Evolutionary conservation across 495 filamentous ascomycete genomes (phyloP).

Genomic region (Penicillium fimorum): DNA sequence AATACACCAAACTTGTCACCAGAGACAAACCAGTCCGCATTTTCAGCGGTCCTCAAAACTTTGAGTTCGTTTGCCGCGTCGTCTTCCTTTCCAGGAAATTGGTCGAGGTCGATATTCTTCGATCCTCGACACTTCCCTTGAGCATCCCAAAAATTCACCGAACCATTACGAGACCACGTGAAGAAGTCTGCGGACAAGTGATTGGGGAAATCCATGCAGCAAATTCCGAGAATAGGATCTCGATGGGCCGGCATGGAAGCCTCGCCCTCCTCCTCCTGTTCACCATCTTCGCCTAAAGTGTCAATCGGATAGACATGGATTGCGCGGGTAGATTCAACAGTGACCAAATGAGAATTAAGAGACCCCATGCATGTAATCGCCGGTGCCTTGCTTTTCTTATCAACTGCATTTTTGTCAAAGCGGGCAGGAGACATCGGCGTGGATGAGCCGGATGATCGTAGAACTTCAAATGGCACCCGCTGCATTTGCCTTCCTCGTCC

Average conservation of each 20-base stretch:
- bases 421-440: constrained; percentile 29
- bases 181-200: constrained; percentile 67
- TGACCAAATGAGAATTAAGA: constrained; percentile 65
- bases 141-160: constrained; percentile 75
- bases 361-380: constrained; percentile 66
- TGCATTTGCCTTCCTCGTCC: constrained; percentile 47
- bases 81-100: constrained; percentile 54
- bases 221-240: constrained; percentile 75
- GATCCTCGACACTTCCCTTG: constrained; percentile 65
- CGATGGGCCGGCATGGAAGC: constrained; percentile 64
- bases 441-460: constrained; percentile 26
- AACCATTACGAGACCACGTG: constrained; percentile 80
- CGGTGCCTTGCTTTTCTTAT: constrained; percentile 32
- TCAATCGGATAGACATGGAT: constrained; percentile 61
- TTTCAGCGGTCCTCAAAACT: constrained; percentile 58
- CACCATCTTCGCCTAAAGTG: constrained; percentile 29
- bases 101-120: constrained; percentile 68
- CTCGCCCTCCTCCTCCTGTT: constrained; percentile 30
- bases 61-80: constrained; percentile 73
- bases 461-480: constrained; percentile 38
- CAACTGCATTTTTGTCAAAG: constrained; percentile 20
- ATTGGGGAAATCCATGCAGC: constrained; percentile 56
- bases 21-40: constrained; percentile 65
- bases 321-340: constrained; percentile 68
- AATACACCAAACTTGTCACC: constrained; percentile 86